Conservation (phyloP, 345 rosid species). For the Euphorbia peplus region DNA sequence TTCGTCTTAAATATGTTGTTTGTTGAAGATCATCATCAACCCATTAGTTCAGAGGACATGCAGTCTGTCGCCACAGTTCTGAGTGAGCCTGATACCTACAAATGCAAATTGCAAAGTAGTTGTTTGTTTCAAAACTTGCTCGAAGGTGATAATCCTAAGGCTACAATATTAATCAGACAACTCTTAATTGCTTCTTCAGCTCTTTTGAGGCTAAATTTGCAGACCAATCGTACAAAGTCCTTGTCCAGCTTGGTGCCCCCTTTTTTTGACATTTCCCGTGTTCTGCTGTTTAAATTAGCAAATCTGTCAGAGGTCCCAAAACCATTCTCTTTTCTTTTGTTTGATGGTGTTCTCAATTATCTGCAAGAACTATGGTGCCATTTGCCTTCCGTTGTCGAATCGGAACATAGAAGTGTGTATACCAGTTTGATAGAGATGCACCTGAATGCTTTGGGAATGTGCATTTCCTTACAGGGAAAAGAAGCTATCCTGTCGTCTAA, state of each 20-base stretch:
- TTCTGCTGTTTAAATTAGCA: slow-evolving; percentile 56
- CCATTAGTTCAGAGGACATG: slow-evolving; percentile 17
- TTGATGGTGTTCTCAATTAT: slow-evolving; percentile 76
- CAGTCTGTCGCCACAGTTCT: slow-evolving; percentile 30
- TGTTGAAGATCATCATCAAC: slow-evolving; percentile 34
- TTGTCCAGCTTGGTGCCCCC: slow-evolving; percentile 41
- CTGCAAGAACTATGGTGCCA: slow-evolving; percentile 70
- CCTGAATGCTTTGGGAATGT: slow-evolving; percentile 72
- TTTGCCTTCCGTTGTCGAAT: slow-evolving; percentile 41
- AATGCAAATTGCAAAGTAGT: slow-evolving; percentile 33
- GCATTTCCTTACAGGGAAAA: slow-evolving; percentile 79
- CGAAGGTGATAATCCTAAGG: slow-evolving; percentile 53
- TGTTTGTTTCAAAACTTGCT: slow-evolving; percentile 45
- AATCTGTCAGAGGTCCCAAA: slow-evolving; percentile 40
- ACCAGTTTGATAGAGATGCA: slow-evolving; percentile 63
- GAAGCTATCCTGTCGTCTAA: slow-evolving; percentile 67
- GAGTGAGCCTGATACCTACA: slow-evolving; percentile 28
- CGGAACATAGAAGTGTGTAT: slow-evolving; percentile 38
- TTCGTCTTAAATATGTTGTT: slow-evolving; percentile 37
- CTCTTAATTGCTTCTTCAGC: slow-evolving; percentile 69
- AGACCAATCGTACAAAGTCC: slow-evolving; percentile 31
- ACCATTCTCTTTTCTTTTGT: slow-evolving; percentile 60
- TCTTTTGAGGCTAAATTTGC: slow-evolving; percentile 59
- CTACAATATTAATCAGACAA: slow-evolving; percentile 64
- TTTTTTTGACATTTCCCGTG: slow-evolving; percentile 45